Base-by-base conservation (phyloP, 352 stramenopile genomes). In the Globisporangium polare region DNA sequence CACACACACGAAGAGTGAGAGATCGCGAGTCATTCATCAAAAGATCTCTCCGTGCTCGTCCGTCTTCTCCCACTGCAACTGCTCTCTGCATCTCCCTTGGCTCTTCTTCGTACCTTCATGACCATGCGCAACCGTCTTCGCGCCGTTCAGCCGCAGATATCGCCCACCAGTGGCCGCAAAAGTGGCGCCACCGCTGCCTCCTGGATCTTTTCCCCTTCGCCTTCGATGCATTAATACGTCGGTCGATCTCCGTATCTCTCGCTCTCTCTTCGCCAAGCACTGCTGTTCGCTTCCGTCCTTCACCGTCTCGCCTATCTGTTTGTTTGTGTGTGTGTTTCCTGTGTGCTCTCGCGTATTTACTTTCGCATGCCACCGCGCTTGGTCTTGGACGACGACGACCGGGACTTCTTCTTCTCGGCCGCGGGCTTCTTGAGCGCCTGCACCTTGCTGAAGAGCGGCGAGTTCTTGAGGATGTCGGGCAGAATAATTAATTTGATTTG, bases 401-500 rank as follows among this genome's bases (percentile, higher is more conserved):
- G 57, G 22, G 52, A 66, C 73, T 86, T 86, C 60, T 82, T 80
- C 65, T 80, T 80, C 41, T 87, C 77, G 45, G 82, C 76, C 35
- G 69, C 73, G 18, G 78, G 77, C 69, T 90, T 89, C 60, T 89
- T 92, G 39, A 95, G 37, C 24, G 85, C 88, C 66, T 97, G 85
- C 45, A 99, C 94, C 73, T 98, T 98, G 75, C 95, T 94, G 68
- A 99, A 97, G 22, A 99, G 78, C 22, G 97, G 96, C 54, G 97
- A 97, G 79, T 98, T 98, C 76, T 98, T 98, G 59, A 99, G 83
- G 35, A 99, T 84, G 45, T 99, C 96, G 6, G 96, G 96, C 59
- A 99, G 75, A 52, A 98, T 97, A 72, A 99, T 96, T 54, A 99
- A 91, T 78, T 98, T 97, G 64, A 99, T 96, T 61, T 98, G 95